These are phyloP conservation scores for Cyberlindnera xylosilytica DNA, from an alignment of 805 yeast species.

Conservation along the genomic window DNA sequence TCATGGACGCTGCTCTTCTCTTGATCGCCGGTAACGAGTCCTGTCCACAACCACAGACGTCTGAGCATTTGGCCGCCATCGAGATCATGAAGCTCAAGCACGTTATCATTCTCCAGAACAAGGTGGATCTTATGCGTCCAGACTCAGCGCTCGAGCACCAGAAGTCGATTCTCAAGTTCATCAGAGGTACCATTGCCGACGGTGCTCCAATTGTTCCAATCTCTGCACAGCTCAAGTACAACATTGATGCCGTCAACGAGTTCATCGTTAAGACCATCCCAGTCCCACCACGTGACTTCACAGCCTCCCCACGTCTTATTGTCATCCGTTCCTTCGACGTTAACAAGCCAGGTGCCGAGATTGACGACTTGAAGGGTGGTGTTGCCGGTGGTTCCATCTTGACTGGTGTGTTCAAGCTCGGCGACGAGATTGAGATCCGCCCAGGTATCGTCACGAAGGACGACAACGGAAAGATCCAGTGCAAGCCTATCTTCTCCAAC, in stretches of 20 bases:
- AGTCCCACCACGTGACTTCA: constrained; percentile 92
- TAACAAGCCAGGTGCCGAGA: constrained; percentile 97
- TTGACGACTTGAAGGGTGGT: constrained; percentile 97
- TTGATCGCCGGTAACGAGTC: constrained; percentile 98
- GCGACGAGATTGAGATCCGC: constrained; percentile 97
- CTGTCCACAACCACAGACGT: constrained; percentile 99
- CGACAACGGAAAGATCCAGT: constrained; percentile 81
- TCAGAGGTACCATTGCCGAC: constrained; percentile 97
- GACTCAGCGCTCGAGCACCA: constrained; percentile 95
- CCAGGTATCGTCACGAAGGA: constrained; percentile 99
- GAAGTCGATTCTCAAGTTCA: constrained; percentile 85
- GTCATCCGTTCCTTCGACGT: constrained; percentile 98
- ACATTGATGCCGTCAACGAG: constrained; percentile 97
- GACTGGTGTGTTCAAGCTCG: constrained; percentile 94
- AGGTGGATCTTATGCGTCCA: constrained; percentile 98
- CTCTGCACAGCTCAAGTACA: constrained; percentile 97
- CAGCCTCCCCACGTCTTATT: constrained; percentile 90
- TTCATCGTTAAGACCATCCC: constrained; percentile 94
- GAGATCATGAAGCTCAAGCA: constrained; percentile 98
- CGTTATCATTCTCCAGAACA: constrained; percentile 93
- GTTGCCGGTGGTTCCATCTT: constrained; percentile 99
- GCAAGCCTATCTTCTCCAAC: constrained; percentile 93
- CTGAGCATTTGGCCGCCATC: constrained; percentile 98
- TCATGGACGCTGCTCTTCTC: constrained; percentile 98
- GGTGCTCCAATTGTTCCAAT: constrained; percentile 99